Percentiles rank a stretch among this genome's conserved stretches.
These are phyloP conservation scores for Durio zibethinus DNA, from an alignment of 345 rosid genomes.

Conservation along the genomic window DNA sequence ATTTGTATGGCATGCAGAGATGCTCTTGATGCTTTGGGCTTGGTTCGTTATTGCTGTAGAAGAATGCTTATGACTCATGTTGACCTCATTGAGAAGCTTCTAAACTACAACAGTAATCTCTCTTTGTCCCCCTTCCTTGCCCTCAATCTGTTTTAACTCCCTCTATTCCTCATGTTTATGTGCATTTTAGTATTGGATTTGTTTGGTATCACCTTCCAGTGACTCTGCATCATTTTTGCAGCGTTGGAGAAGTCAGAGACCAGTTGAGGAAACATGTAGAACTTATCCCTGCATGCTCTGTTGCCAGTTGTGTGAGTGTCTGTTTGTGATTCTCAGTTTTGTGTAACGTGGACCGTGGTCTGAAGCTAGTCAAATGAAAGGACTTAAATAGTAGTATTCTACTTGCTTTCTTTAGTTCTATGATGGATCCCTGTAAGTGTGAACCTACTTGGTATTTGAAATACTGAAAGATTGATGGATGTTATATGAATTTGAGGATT, in stretches of 20 bases:
- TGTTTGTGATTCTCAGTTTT: not conserved
- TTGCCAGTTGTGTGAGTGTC: constrained; percentile 1
- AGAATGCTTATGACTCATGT: constrained; percentile 99
- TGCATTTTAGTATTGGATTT: not conserved
- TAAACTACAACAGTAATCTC: constrained; percentile 82
- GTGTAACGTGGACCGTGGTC: not conserved
- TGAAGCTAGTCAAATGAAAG: not conserved
- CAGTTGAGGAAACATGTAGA: constrained; percentile 25
- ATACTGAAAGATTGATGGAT: not conserved
- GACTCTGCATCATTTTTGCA: constrained; percentile 29
- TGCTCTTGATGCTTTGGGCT: constrained; percentile 86
- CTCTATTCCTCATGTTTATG: not conserved
- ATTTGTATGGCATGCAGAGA: constrained; percentile 53
- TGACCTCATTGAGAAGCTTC: constrained; percentile 97
- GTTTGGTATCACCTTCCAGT: not conserved
- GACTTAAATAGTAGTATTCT: not conserved
- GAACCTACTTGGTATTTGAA: not conserved
- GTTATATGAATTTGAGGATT: not conserved
- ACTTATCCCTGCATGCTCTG: not conserved
- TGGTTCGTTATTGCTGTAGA: constrained; percentile 93
- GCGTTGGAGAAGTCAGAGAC: constrained; percentile 71
- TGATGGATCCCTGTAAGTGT: not conserved
- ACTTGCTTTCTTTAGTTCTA: not conserved
- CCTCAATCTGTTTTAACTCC: not conserved
- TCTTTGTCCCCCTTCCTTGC: constrained; percentile 16